Base-by-base conservation (phyloP, 2,329 filamentous ascomycete genomes). In the Neopestalotiopsis clavispora region DNA sequence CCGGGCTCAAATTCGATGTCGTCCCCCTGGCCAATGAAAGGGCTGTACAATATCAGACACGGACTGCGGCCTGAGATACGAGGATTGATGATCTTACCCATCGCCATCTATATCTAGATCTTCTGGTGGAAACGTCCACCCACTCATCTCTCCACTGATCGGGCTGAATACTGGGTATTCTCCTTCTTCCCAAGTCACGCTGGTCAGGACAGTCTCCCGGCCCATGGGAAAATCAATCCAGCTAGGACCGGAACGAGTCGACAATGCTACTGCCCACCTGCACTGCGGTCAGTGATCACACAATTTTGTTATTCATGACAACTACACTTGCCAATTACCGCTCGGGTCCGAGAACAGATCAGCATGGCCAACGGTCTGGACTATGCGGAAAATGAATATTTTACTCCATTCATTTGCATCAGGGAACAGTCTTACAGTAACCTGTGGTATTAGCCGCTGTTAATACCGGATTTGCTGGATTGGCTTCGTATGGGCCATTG, bases 281-380 rank as follows among this genome's bases (percentile, higher is more conserved):
- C 23, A 28, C 4, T 13, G 34, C 38, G 4, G 9, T 65, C 58
- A 69, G 67, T 69, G 13, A 64, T 28, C 4, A 49, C 62, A 30
- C 34, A 17, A 49, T 61, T 28, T 28, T 49, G 5, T 17, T 28
- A 12, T 30, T 60, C 30, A 12, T 38, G n/a, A 23, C n/a, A 28
- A 7, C 20, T 2, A 13, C 9, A 28, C 73, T 71, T 68, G 80
- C 80, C 81, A 84, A 68, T 81, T 80, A 0, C 76, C 78, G 0
- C 70, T 66, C 0, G 71, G 70, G 68, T 89, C 87, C 62, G 87
- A 83, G 69, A 90, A 89, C 2, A 89, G 70, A 70, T 90, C 87
- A 0, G 85, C 84, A 66, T 90, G 88, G 0, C 87, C 87, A 0
- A 88, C 83, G 1, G 86, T 86, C 71, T 89, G 87, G 68, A 83